phyloP scores from a whole-genome alignment of 768 basidiomycete species.

The Pleurotus pulmonarius region DNA sequence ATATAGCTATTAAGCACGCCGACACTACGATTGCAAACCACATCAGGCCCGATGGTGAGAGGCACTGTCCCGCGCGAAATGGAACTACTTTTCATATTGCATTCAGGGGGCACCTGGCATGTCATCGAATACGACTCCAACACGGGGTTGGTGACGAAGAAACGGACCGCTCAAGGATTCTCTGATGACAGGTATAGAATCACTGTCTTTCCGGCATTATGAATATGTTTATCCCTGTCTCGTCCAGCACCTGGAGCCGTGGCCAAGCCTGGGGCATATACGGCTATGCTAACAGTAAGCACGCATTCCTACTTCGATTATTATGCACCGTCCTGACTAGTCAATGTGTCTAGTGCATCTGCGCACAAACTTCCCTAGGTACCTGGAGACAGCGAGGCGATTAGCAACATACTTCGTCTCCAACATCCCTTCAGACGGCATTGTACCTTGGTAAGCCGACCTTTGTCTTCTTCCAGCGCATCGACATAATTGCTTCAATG shows the following conservation, averaged over 20 bases:
- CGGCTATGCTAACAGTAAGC: conserved; percentile 66
- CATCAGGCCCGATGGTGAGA: conserved; percentile 56
- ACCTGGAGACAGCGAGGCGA: conserved; percentile 56
- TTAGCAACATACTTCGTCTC: conserved; percentile 58
- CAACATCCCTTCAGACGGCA: conserved; percentile 54
- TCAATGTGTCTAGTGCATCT: conserved; percentile 49
- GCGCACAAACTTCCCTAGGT: conserved; percentile 43
- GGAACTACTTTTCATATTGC: not conserved
- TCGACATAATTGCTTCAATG: not conserved
- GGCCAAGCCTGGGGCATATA: conserved; percentile 73
- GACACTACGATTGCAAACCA: conserved; percentile 67
- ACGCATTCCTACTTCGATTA: not conserved
- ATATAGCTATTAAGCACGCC: conserved; percentile 63
- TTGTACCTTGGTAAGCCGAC: conserved; percentile 60
- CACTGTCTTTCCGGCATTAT: not conserved
- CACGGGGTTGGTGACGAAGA: conserved; percentile 55
- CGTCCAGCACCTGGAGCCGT: conserved; percentile 64
- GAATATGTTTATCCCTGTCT: not conserved
- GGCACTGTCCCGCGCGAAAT: not conserved
- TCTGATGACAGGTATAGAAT: conserved; percentile 39
- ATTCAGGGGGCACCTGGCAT: conserved; percentile 50
- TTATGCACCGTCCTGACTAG: not conserved
- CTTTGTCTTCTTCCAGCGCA: not conserved
- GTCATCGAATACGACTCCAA: conserved; percentile 65
- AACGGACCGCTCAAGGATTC: conserved; percentile 60